Evolutionary conservation across 768 basidiomycete genomes (phyloP).

Genomic region (Saitozyma sp.): DNA sequence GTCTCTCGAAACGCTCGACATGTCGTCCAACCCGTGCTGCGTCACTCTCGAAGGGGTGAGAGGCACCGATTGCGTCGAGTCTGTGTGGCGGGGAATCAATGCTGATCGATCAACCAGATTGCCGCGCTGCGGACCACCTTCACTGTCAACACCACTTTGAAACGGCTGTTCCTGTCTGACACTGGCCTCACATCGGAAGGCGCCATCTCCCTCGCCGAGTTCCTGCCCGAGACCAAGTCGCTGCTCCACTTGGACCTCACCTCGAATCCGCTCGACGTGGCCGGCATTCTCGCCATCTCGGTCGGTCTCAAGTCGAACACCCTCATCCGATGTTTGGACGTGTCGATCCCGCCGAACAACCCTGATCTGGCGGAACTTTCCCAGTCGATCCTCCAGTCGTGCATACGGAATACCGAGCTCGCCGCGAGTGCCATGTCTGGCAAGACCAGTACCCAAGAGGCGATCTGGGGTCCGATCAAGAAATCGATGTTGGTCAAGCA

Average conservation of each 20-base stretch:
- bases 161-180: slow-evolving; percentile 84
- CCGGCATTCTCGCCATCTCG: slow-evolving; percentile 88
- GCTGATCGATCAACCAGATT: slow-evolving; percentile 36
- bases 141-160: slow-evolving; percentile 85
- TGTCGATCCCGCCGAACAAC: slow-evolving; percentile 75
- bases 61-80: slow-evolving; percentile 12
- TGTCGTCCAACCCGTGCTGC: slow-evolving; percentile 90
- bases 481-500: slow-evolving; percentile 52
- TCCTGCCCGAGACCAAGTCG: slow-evolving; percentile 83
- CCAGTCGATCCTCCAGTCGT: slow-evolving; percentile 83
- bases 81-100: background rate
- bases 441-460: slow-evolving; percentile 64
- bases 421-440: slow-evolving; percentile 52
- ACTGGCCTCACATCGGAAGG: slow-evolving; percentile 77
- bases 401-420: slow-evolving; percentile 89
- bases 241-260: slow-evolving; percentile 90
- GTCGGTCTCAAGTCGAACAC: slow-evolving; percentile 78
- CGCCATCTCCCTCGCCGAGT: slow-evolving; percentile 93
- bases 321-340: slow-evolving; percentile 85
- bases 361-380: slow-evolving; percentile 63
- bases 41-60: slow-evolving; percentile 89
- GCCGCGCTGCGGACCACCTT: slow-evolving; percentile 83
- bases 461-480: slow-evolving; percentile 55
- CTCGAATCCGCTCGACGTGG: slow-evolving; percentile 73
- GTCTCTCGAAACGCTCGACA: slow-evolving; percentile 86